These are phyloP conservation scores for Colletotrichum sp. DNA, from an alignment of 2,329 filamentous ascomycete genomes.

Conservation along the genomic window DNA sequence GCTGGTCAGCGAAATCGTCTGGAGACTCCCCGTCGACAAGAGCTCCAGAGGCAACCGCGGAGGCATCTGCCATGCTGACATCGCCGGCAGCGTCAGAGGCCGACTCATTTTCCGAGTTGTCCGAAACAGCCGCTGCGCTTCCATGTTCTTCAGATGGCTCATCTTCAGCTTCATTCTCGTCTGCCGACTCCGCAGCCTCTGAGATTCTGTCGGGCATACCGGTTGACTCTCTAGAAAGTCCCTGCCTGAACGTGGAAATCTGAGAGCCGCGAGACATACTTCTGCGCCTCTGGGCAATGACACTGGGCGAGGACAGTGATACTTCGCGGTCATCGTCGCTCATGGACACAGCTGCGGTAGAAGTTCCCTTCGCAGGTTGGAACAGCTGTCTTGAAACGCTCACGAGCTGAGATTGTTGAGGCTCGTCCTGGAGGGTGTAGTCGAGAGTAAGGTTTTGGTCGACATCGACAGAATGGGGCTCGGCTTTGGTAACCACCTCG, in stretches of 20 bases:
- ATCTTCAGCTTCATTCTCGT: not conserved
- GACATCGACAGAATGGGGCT: not conserved
- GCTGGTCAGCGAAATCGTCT: not conserved
- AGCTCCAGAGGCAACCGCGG: not conserved
- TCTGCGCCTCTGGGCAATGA: conserved; percentile 9
- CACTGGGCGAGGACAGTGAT: not conserved
- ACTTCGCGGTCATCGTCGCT: not conserved
- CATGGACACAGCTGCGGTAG: not conserved
- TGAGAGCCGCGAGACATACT: conserved; percentile 20
- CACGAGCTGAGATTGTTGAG: not conserved
- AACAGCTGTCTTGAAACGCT: conserved; percentile 7
- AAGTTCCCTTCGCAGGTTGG: not conserved
- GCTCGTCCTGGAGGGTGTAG: not conserved
- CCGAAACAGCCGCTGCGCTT: not conserved
- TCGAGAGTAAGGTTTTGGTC: not conserved
- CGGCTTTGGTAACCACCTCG: not conserved
- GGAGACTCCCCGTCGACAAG: not conserved
- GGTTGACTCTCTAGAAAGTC: not conserved
- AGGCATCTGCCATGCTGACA: not conserved
- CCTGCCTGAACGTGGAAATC: conserved; percentile 6
- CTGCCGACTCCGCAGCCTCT: not conserved
- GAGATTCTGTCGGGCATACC: not conserved
- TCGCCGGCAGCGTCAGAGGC: not conserved
- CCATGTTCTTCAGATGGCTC: not conserved
- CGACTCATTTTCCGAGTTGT: not conserved